Conservation (phyloP, 2,329 filamentous ascomycete species). For the Berkeleyomyces rouxiae region DNA sequence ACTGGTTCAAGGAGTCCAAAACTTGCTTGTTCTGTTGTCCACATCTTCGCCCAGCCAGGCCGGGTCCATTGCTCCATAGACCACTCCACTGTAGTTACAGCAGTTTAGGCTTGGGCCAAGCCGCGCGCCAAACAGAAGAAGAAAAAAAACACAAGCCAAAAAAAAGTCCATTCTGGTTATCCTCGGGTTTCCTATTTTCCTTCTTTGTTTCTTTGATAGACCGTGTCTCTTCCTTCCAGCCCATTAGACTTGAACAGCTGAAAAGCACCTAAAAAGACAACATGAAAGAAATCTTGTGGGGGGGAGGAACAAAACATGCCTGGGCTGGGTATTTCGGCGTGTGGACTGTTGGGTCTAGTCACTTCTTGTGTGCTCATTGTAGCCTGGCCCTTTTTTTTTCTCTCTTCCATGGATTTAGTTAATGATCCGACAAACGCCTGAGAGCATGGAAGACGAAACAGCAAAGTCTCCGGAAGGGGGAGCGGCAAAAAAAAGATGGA, state of each 20-base stretch:
- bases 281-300: neutral
- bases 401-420: neutral
- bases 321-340: neutral
- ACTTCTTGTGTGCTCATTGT: too few relatives aligned
- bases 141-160: neutral
- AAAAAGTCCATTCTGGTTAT: neutral
- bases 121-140: neutral
- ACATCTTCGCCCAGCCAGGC: too few relatives aligned
- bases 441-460: neutral
- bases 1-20: too few relatives aligned
- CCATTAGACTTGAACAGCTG: neutral
- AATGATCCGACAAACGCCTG: neutral
- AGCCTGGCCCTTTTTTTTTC: too few relatives aligned
- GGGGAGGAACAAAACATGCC: neutral
- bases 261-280: neutral
- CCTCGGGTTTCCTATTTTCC: neutral
- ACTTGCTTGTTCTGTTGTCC: too few relatives aligned
- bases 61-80: too few relatives aligned
- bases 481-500: neutral
- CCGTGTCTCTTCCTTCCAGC: neutral
- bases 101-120: neutral
- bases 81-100: neutral
- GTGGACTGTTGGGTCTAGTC: too few relatives aligned
- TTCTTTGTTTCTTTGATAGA: neutral
- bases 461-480: neutral